A percentile compares a stretch with the other conserved stretches of the same genome.
phyloP scores from a whole-genome alignment of 306 rosid species.

The Calophaca sinica region DNA sequence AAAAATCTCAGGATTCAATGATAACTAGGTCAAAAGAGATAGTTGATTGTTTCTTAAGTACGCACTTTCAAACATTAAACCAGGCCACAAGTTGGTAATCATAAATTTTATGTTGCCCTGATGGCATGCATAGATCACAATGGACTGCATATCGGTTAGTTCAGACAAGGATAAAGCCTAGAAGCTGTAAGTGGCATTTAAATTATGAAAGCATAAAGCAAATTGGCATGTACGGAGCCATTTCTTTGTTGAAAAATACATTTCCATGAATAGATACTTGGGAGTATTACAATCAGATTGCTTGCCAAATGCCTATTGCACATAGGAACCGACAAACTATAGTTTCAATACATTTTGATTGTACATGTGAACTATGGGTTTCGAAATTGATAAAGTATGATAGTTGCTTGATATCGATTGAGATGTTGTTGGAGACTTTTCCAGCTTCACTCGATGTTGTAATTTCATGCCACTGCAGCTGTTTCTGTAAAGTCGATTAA shows the following conservation, averaged over 20 bases:
- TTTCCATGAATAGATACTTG: not conserved
- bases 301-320: not conserved
- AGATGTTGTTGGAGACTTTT: not conserved
- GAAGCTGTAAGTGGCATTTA: not conserved
- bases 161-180: constrained; percentile 9
- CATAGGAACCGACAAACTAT: constrained; percentile 15
- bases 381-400: constrained; percentile 25
- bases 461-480: constrained; percentile 21
- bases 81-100: constrained; percentile 26
- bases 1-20: not conserved
- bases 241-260: constrained; percentile 19
- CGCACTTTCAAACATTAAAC: constrained; percentile 10
- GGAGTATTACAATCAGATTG: constrained; percentile 20
- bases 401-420: not conserved
- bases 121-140: not conserved
- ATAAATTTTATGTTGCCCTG: not conserved
- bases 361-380: constrained; percentile 10
- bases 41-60: constrained; percentile 5
- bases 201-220: not conserved
- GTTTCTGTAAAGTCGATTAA: constrained; percentile 10
- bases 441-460: not conserved
- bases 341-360: not conserved
- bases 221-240: not conserved
- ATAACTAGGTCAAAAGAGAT: constrained; percentile 20
- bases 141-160: not conserved